Base-by-base conservation (phyloP, 345 rosid species). In the Camelina laxa region DNA sequence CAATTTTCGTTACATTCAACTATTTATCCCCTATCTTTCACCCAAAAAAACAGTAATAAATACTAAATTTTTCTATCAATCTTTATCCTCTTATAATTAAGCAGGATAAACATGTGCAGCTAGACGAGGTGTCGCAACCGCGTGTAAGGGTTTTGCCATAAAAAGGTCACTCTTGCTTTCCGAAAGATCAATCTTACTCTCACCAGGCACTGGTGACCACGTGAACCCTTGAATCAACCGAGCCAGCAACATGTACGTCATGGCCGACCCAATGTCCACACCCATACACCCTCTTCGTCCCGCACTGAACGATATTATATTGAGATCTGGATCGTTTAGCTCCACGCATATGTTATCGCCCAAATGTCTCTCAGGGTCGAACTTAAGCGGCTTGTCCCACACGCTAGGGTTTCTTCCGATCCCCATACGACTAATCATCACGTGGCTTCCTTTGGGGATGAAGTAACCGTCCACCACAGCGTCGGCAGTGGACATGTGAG, bases 381-480 rank as follows among this genome's bases (percentile, higher is more conserved):
- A 87, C 63, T 55, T 73, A n/a, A 65, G 72, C 0, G 92, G 89
- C 1, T 80, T 82, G 0, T 74, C 80, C 92, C 89, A 87, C 0
- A 80, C 79, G 10, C 59, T 75, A 22, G 87, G 83, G 72, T 85
- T 87, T 21, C 82, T 69, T 2, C 89, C 89, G 2, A 86, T 70
- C 7, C 79, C 89, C 3, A 48, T 15, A 1, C 89, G 84, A 47
- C 85, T 81, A 0, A 87, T 73, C 22, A 84, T 2, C 0, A 80
- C 35, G 16, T 84, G 86, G 14, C 88, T 84, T 5, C 87, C 92
- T 22, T 87, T 86, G 0, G 89, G 88, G 60, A 87, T 87, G 57
- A 83, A 81, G 75, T 84, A 86, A 12, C 65, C 71, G 5, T 79
- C 81, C 4, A 87, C 67, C 6, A 47, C 51, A 1, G 82, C 4